Base-by-base conservation (phyloP, 164 flowering plant species). In the Vitis vinifera region DNA sequence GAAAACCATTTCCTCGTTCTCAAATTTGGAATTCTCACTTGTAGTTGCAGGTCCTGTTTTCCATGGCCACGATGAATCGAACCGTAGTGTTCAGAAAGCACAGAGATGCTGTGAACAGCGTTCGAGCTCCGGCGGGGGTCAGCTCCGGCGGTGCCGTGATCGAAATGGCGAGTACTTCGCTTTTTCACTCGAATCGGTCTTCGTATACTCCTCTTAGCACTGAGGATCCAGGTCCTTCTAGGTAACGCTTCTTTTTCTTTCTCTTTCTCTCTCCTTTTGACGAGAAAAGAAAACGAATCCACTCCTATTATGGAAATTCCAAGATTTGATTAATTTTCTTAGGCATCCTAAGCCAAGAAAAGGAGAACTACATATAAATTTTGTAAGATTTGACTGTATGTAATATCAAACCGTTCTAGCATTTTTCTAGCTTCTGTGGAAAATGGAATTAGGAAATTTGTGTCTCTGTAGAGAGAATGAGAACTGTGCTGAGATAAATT, bases 61-160 rank as follows among this genome's bases (percentile, higher is more conserved):
- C 59, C 31, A 91, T 93, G 98, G 96, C 97, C 68, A 75, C 88
- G 73, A 85, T 96, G 66, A 93, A 91, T 75, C 81, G 96, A 49
- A 91, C 91, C 10, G 57, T 68, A 8, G 29, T 85, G 71, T 93
- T 71, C 77, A 83, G 78, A 55, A 89, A 79, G 80, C 79, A 89
- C 66, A 82, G 98, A 71, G 97, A 91, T 68, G 91, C 93, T 3
- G 66, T 92, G 75, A 88, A 88, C 85, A 88, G 88, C 74, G 96
- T 84, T 11, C 83, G 98, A 1, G 80, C 70, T 51, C 87, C 88
- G 52, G 59, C 84, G 57, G 56, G 86, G 52, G 62, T 81, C 10
- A 67, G 85, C 64, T 77, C 82, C 0, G 81, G 80, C 8, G 88
- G 88, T 23, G 85, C 84, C 3, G 89, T 86, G 69, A 87, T 89